Base-by-base conservation (phyloP, 768 basidiomycete genomes). In the Agrocybe pediades region DNA sequence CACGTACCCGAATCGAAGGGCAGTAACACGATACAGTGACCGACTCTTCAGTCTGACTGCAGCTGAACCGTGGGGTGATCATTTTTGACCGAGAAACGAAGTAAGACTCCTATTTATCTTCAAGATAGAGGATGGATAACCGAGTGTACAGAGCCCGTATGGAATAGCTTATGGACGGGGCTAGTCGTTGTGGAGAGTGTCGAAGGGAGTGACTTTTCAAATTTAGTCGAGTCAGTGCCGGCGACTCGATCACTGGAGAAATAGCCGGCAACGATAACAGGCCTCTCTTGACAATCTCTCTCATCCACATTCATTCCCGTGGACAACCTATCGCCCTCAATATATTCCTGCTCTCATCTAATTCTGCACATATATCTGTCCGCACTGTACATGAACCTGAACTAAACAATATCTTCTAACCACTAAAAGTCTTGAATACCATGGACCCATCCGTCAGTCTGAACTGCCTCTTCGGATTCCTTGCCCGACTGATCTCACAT, bases 1-100 rank as follows among this genome's bases (percentile, higher is more conserved):
- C 46, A 45, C 84, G 64, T 74, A 87, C 85, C 58, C 88, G 83
- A 60, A 90, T 75, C 23, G 88, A 81, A 9, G 88, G 88, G 60
- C 88, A 88, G 65, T 89, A 87, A 19, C 87, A 72, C 2, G 78
- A 79, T 44, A 88, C 67, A 25, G 79, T 67, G 55, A 91, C 72
- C n/a, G 79, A 75, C 40, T 71, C 65, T 29, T 71, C 71, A 17
- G 82, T 84, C 65, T 91, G 89, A 44, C 74, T 76, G 62, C 89
- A 90, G 49, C 78, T 83, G 67, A 91, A 91, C 44, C 75, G 79
- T 41, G 89, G 89, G 15, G 90, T 91, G 62, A 91, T 87, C 89
- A 91, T 91, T 46, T 48, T 52, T 36, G 49, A 51, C 21, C 24
- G 15, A 17, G 23, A 25, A 7, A 24, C 26, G 39, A 24, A 11